Conservation (phyloP, 75 land plant species). For the Selaginella moellendorffii region DNA sequence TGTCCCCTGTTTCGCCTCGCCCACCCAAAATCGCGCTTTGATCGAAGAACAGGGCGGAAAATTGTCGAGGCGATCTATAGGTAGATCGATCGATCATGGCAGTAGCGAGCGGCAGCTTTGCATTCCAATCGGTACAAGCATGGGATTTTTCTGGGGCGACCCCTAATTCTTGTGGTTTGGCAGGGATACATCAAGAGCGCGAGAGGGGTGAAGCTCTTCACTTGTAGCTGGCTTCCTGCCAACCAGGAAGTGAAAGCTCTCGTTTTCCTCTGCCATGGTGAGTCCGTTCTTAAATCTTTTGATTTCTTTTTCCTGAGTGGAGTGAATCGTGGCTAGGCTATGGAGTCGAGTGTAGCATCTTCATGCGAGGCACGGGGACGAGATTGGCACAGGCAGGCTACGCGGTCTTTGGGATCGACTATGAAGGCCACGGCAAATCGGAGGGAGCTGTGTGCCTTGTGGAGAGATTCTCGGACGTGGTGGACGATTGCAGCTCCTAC, state of each 20-base stretch:
- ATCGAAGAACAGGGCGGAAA: no score
- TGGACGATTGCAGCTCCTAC: not conserved
- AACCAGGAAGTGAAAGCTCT: conserved; percentile 49
- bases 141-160: no score
- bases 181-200: conserved; percentile 38
- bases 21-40: no score
- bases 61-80: no score
- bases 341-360: conserved; percentile 54
- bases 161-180: no score
- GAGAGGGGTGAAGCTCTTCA: conserved; percentile 51
- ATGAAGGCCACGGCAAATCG: conserved; percentile 1
- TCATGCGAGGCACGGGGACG: conserved; percentile 31
- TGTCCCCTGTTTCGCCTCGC: no score
- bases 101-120: no score
- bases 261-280: conserved; percentile 35
- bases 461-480: not conserved
- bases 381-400: not conserved
- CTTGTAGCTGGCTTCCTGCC: conserved; percentile 63
- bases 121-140: no score
- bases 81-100: no score
- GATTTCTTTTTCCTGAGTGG: not conserved
- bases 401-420: conserved; percentile 3
- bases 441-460: not conserved
- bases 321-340: conserved; percentile 25
- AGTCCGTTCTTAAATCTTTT: not conserved